phyloP scores from a whole-genome alignment of 176 grass and related monocot genomes.

The Zoysia japonica region DNA sequence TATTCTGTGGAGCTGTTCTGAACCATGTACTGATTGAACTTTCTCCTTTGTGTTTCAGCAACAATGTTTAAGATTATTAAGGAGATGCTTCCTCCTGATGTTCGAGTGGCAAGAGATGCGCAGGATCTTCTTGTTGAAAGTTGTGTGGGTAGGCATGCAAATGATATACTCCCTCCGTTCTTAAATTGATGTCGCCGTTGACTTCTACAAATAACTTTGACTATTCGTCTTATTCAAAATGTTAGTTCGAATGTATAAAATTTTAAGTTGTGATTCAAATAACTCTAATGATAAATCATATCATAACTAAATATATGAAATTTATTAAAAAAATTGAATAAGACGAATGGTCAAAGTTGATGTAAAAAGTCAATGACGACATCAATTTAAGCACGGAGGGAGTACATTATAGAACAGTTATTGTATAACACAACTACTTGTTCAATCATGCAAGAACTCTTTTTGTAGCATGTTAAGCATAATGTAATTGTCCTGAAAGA shows the following conservation, averaged over 20 bases:
- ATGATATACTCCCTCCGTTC: no score
- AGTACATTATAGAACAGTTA: not conserved
- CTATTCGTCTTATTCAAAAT: no score
- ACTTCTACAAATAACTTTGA: no score
- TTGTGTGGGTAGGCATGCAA: slow-evolving; percentile 72
- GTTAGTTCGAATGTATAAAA: no score
- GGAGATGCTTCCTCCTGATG: slow-evolving; percentile 98
- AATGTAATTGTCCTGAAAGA: not conserved
- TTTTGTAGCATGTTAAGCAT: not conserved
- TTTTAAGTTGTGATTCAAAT: no score
- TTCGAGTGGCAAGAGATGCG: slow-evolving; percentile 91
- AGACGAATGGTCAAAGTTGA: no score
- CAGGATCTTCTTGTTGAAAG: slow-evolving; percentile 99
- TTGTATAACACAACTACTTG: slow-evolving; percentile 12
- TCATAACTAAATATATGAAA: no score
- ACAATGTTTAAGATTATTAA: slow-evolving; percentile 99
- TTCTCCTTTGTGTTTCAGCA: slow-evolving; percentile 58
- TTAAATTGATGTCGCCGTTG: no score
- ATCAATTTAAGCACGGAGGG: no score
- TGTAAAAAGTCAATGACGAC: no score
- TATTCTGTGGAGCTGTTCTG: not conserved
- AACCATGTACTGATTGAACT: slow-evolving; percentile 15
- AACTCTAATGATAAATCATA: no score
- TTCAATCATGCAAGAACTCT: slow-evolving; percentile 8
- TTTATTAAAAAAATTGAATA: no score